phyloP scores from a whole-genome alignment of 768 basidiomycete genomes.

The Psilocybe subaeruginosa region DNA sequence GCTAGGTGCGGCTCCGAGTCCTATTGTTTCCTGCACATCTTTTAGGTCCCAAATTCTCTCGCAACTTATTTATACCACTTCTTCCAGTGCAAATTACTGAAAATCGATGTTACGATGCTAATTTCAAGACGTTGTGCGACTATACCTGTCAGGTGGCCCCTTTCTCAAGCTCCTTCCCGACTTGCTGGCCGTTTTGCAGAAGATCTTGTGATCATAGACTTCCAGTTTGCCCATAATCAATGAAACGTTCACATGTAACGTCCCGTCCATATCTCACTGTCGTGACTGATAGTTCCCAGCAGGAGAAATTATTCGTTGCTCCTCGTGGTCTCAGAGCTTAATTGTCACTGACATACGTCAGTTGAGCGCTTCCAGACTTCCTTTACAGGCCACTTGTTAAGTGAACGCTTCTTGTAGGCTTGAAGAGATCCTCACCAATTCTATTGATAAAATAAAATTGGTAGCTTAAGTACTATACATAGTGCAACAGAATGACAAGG shows the following conservation, averaged over 20 bases:
- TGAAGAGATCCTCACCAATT: neutral
- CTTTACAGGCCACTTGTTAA: neutral
- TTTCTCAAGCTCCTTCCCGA: neutral
- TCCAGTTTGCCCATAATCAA: neutral
- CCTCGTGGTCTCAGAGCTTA: constrained; percentile 1
- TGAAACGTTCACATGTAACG: neutral
- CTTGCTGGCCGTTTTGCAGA: neutral
- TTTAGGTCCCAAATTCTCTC: neutral
- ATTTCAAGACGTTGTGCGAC: constrained; percentile 6
- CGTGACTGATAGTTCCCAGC: neutral
- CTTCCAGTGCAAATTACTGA: constrained; percentile 2
- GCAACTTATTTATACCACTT: constrained; percentile 8
- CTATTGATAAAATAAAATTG: too few relatives aligned
- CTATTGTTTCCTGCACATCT: neutral
- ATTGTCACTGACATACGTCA: neutral
- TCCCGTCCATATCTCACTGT: neutral
- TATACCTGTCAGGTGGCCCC: constrained; percentile 8
- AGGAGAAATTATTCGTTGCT: neutral
- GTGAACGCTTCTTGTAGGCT: neutral
- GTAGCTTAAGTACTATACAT: too few relatives aligned
- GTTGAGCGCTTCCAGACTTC: neutral
- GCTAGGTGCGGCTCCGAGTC: constrained; percentile 22
- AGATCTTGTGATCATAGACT: neutral
- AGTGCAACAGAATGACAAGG: neutral
- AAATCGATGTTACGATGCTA: constrained; percentile 14